Evolutionary conservation across 2,329 filamentous ascomycete genomes (phyloP), one percentile per base, ranked within the genome.

Genomic region (Blumeriella jaapii): DNA sequence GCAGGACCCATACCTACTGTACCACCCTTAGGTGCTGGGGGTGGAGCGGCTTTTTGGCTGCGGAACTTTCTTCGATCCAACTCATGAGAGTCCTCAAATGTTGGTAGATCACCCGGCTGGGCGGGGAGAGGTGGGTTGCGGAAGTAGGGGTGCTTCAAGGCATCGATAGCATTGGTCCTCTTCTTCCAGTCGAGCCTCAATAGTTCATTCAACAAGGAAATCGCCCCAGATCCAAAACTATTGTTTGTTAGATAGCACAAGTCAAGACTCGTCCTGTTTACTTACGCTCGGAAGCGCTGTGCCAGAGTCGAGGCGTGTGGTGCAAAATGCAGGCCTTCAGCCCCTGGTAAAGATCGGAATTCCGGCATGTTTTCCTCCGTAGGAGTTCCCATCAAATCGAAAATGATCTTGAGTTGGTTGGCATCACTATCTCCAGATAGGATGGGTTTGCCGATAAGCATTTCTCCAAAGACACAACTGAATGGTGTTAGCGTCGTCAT

Each of bases 401-500:
- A 98, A 39, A 98, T 96, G 29, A 94, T 76, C 9, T 94, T 82
- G 9, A 93, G 76, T 59, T 98, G 91, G 53, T 95, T 80, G 5
- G 74, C 62, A 54, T 98, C 91, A 50, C 82, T 93, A 47, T 84
- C 85, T 9, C 91, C 91, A 6, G 86, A 74, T 27, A 98, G 68
- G 34, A 98, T 96, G 0, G 91, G 91, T 57, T 89, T 93, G 23
- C 85, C 79, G 50, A 85, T 76, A 46, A 95, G 80, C 89, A 98
- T 98, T 57, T 98, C 91, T 33, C 86, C 91, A 60, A 98, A 95
- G 2, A 98, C 86, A 55, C 91, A 98, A n/a, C 82, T 86, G 38
- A 20, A 22, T 8, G 13, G 20, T 19, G 38, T 26, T 25, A 36
- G 38, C 58, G 28, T n/a, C 14, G 19, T 8, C 24, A 13, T 28